A percentile compares a stretch with the other conserved stretches of the same genome.
phyloP scores from a whole-genome alignment of 371 early-diverging fungal species.

The Cokeromyces recurvatus region DNA sequence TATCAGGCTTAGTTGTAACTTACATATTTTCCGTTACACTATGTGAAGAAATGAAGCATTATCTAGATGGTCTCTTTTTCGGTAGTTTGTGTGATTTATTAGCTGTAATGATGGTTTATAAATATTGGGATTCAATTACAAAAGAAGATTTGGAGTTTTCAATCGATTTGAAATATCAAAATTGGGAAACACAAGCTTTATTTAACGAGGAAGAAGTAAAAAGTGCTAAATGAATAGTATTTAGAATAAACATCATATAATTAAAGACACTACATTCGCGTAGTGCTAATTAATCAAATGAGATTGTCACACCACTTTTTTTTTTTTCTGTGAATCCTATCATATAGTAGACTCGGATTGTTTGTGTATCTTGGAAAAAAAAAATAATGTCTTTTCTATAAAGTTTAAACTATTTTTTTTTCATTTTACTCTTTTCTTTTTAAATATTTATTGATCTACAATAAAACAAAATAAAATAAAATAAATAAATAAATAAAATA shows the following conservation, averaged over 20 bases:
- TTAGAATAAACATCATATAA: too few relatives aligned
- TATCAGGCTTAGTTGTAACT: constrained; percentile 64
- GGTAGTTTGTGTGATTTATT: constrained; percentile 72
- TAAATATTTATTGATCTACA: too few relatives aligned
- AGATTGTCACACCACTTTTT: constrained; percentile 8
- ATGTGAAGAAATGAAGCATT: constrained; percentile 76
- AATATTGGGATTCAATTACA: constrained; percentile 68
- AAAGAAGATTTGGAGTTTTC: constrained; percentile 79
- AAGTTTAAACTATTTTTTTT: too few relatives aligned
- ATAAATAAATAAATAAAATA: too few relatives aligned
- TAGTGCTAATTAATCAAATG: not conserved
- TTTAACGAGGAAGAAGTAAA: constrained; percentile 1
- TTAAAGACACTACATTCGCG: not conserved
- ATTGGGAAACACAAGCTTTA: constrained; percentile 39
- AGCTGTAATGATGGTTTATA: constrained; percentile 92
- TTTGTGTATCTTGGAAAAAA: too few relatives aligned
- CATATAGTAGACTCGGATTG: too few relatives aligned
- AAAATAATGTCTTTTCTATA: too few relatives aligned
- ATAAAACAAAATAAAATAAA: too few relatives aligned
- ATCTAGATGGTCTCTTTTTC: constrained; percentile 88
- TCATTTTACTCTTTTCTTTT: too few relatives aligned
- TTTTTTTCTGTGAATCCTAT: too few relatives aligned
- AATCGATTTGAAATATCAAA: constrained; percentile 58
- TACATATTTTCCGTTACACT: constrained; percentile 59
- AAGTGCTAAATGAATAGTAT: too few relatives aligned